Base-by-base conservation (phyloP, 805 yeast species). In the Cephaloascus fragrans region DNA sequence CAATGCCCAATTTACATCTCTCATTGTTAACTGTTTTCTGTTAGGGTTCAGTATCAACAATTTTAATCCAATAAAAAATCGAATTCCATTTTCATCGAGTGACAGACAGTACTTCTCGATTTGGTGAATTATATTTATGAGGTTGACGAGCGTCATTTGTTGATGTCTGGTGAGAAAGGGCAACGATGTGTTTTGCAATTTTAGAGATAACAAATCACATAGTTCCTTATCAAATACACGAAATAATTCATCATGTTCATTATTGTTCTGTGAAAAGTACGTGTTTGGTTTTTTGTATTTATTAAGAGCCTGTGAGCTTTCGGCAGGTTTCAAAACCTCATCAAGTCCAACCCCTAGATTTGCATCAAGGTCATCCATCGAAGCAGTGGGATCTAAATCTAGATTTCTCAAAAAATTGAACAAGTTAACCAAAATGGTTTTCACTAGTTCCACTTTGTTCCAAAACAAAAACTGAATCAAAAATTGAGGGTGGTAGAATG, bases 151-250 rank as follows among this genome's bases (percentile, higher is more conserved):
- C 0, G 96, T 87, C 20, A 81, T 77, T 52, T 89, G 97, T 55
- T 89, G 96, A 59, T 89, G 97, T 43, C 96, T 77, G 0, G 96
- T 87, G 20, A 89, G 55, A 44, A 80, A 80, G 0, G 96, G 96
- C 19, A 89, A 61, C 1, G 90, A 69, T 4, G 73, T 64, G 42
- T 73, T 77, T 33, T 77, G 75, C 38, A 89, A 62, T 43, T 75
- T 75, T 18, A 80, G 83, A 14, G 67, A 60, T 18, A 89, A 60
- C 2, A 72, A 54, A 1, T 61, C 67, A 3, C 75, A 67, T 16
- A 76, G 65, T 3, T 54, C 49, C 8, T 53, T 48, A 41, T 64
- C 65, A 47, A 77, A 79, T 16, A 47, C 46, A 1, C 54, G 54
- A 37, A 54, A 58, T 9, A 53, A 44, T 12, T n/a, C 37, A 17